A percentile compares a stretch with the other conserved stretches of the same genome.
phyloP scores from a whole-genome alignment of 257 asterid species.

The Coffea eugenioides region DNA sequence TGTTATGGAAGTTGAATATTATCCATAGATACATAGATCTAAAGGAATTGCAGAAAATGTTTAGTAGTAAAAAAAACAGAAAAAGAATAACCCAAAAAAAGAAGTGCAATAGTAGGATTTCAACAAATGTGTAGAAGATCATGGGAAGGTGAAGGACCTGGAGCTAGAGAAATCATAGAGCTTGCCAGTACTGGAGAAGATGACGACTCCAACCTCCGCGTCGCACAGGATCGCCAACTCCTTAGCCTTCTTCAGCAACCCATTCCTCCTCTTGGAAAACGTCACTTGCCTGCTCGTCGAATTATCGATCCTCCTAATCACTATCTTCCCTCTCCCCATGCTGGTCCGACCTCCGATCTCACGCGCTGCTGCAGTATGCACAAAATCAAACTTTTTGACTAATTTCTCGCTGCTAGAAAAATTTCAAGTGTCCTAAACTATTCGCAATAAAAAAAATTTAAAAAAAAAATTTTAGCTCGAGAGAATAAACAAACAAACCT shows the following conservation, averaged over 20 bases:
- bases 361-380: no score
- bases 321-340: constrained; percentile 51
- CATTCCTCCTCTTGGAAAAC: constrained; percentile 44
- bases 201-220: constrained; percentile 46
- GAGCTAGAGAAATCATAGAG: constrained; percentile 41
- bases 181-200: constrained; percentile 45
- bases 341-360: neutral
- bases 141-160: constrained; percentile 29
- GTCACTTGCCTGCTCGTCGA: constrained; percentile 51
- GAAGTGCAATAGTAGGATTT: neutral
- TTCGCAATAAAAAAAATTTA: neutral
- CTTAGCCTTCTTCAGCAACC: constrained; percentile 43
- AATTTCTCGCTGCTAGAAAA: neutral
- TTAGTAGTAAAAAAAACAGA: no score
- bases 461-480: neutral
- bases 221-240: constrained; percentile 42
- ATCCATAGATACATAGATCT: constrained; percentile 5
- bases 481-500: neutral
- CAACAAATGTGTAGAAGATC: neutral
- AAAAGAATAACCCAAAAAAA: no score
- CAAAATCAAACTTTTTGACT: neutral
- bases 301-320: constrained; percentile 46
- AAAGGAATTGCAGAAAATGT: neutral
- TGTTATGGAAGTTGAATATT: neutral
- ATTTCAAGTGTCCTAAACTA: neutral